Evolutionary conservation across 805 yeast species (phyloP), one percentile per base, ranked within the genome.

Genomic region (Pichia paraexigua): DNA sequence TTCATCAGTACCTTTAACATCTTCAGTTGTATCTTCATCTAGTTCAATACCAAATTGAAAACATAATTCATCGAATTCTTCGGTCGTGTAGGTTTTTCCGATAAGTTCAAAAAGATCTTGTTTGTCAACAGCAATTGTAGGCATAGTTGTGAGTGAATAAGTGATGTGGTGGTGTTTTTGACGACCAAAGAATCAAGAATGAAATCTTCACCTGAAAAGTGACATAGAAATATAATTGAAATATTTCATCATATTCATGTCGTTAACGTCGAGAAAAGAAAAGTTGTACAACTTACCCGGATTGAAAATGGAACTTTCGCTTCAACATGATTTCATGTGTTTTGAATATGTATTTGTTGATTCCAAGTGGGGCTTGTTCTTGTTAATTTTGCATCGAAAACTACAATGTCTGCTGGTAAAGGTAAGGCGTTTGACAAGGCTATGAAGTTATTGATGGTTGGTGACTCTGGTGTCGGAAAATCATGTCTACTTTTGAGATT

Each of bases 11-110:
- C 77, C 80, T 54, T 67, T 70, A 58, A 85, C 83, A 46, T 79
- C 83, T 39, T 85, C 88, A 43, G 95, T 87, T 65, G 96, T 89
- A 69, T 95, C 98, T 72, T 95, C 99, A 68, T 94, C 99, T 56
- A 94, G 79, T 74, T 94, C 99, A 60, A 94, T 83, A 62, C 99
- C 99, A 61, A 91, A 94, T 65, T 92, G 95, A 74, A 94, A 94
- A 74, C 98, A 94, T 60, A 94, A 80, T 71, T 91, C 97, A 66
- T 94, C 99, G 62, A 94, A 91, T 66, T 92, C 99, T 61, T 89
- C 81, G 59, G 94, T 86, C 62, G 96, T 79, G 65, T 82, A 82
- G 47, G 70, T 65, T 55, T 74, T 73, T 41, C 78, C 98, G 56
- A 94, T 75, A 43, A 88, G 80, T 64, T 83, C 80, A 74, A 80